Conservation (phyloP, 75 land plant species). For the Larix kaempferi region DNA sequence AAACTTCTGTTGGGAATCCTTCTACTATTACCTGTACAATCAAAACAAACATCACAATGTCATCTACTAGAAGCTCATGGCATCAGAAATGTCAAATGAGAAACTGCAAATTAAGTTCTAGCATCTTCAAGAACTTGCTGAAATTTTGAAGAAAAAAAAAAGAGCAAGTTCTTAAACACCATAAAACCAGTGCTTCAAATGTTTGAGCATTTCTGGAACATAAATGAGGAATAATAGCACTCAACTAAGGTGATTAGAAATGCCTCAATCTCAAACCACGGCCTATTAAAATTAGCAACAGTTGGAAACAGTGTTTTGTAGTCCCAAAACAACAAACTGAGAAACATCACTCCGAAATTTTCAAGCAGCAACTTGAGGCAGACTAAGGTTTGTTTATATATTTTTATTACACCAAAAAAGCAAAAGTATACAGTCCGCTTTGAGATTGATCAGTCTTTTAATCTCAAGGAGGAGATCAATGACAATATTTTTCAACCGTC, state of each 20-base stretch:
- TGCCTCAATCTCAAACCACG: background rate
- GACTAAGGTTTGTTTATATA: no score
- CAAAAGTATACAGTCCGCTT: no score
- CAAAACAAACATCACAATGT: background rate
- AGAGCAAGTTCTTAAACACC: no score
- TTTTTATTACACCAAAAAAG: no score
- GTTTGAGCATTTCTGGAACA: background rate
- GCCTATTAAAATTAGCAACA: background rate
- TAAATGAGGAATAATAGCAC: background rate
- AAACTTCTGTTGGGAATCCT: constrained; percentile 66
- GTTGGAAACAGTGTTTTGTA: background rate
- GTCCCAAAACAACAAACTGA: background rate
- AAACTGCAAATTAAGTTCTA: background rate
- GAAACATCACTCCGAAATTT: background rate
- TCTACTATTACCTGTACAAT: constrained; percentile 61
- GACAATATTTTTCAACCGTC: no score
- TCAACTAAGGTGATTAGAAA: background rate
- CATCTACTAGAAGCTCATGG: background rate
- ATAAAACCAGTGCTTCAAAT: background rate
- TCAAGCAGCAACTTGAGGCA: background rate
- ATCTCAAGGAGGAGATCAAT: no score
- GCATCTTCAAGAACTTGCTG: background rate
- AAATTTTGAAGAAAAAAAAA: background rate
- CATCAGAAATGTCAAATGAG: background rate
- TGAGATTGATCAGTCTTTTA: no score